A percentile compares a stretch with the other conserved stretches of the same genome.
Evolutionary conservation across 108 stramenopile genomes (phyloP).

Genomic region (Cyclotella kingstonii): DNA sequence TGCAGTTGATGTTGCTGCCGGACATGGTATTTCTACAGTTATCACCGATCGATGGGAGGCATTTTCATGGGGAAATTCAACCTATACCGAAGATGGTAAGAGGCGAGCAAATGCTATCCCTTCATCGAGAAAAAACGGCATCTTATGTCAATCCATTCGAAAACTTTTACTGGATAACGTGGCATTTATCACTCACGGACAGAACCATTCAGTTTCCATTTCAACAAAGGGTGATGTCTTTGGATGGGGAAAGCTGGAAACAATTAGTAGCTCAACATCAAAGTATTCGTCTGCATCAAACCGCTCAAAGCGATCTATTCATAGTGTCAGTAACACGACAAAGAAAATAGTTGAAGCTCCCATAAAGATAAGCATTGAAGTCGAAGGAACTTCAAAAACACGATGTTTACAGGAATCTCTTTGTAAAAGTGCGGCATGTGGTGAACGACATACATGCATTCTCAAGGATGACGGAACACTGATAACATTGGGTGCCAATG

Average conservation of each 20-base stretch:
- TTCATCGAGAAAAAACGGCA: background rate
- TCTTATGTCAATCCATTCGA: slow-evolving; percentile 3
- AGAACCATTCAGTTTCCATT: background rate
- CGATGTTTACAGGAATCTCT: background rate
- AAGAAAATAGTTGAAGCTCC: slow-evolving; percentile 5
- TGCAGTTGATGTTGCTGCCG: slow-evolving; percentile 14
- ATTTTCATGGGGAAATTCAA: slow-evolving; percentile 15
- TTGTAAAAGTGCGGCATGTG: slow-evolving; percentile 13
- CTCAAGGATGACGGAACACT: slow-evolving; percentile 11
- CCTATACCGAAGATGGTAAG: too few relatives aligned
- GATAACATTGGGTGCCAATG: slow-evolving; percentile 11
- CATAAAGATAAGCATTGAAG: slow-evolving; percentile 4
- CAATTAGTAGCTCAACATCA: background rate
- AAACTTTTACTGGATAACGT: slow-evolving; percentile 4
- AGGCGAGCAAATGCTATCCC: background rate
- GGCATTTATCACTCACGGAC: slow-evolving; percentile 13
- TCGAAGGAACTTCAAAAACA: background rate
- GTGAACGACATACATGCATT: slow-evolving; percentile 18
- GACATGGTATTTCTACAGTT: slow-evolving; percentile 12
- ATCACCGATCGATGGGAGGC: slow-evolving; percentile 13
- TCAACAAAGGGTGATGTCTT: slow-evolving; percentile 3
- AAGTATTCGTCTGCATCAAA: background rate
- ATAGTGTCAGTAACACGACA: background rate
- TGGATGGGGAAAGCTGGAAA: slow-evolving; percentile 14
- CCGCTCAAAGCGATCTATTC: background rate